phyloP scores from a whole-genome alignment of 805 yeast genomes.

The Cyberlindnera euphorbiae region DNA sequence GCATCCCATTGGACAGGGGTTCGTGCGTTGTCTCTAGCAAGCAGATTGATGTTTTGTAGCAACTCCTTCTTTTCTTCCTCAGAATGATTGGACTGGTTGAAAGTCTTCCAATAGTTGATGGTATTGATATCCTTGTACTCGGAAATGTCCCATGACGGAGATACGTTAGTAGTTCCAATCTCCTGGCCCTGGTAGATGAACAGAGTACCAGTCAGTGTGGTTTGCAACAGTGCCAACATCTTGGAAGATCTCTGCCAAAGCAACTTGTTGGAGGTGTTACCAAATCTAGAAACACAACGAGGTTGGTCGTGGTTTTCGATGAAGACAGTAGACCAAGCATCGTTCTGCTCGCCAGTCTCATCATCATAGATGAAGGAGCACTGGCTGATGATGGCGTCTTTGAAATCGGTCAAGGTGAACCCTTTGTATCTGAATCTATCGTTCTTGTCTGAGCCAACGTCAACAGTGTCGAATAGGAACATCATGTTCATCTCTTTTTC shows the following conservation, averaged over 20 bases:
- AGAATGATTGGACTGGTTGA: conserved; percentile 24
- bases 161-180: conserved; percentile 48
- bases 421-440: conserved; percentile 34
- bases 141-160: conserved; percentile 38
- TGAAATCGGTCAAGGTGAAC: conserved; percentile 35
- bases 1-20: conserved; percentile 54
- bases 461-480: conserved; percentile 32
- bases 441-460: conserved; percentile 34
- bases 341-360: conserved; percentile 28
- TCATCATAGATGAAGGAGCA: conserved; percentile 36
- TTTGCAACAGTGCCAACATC: conserved; percentile 40
- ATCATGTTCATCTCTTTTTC: conserved; percentile 38
- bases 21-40: conserved; percentile 50
- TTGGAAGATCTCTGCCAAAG: conserved; percentile 40
- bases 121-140: conserved; percentile 50
- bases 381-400: conserved; percentile 33
- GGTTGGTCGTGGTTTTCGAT: conserved; percentile 57
- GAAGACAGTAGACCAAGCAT: conserved; percentile 54
- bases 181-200: conserved; percentile 61
- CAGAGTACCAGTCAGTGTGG: conserved; percentile 48
- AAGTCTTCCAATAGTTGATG: conserved; percentile 36
- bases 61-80: conserved; percentile 27
- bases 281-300: conserved; percentile 48
- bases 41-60: conserved; percentile 31
- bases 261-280: conserved; percentile 33